Percentiles rank a stretch among this genome's conserved stretches.
Evolutionary conservation across 176 grass and related monocot genomes (phyloP).

Genomic region (Thinopyrum elongatum): DNA sequence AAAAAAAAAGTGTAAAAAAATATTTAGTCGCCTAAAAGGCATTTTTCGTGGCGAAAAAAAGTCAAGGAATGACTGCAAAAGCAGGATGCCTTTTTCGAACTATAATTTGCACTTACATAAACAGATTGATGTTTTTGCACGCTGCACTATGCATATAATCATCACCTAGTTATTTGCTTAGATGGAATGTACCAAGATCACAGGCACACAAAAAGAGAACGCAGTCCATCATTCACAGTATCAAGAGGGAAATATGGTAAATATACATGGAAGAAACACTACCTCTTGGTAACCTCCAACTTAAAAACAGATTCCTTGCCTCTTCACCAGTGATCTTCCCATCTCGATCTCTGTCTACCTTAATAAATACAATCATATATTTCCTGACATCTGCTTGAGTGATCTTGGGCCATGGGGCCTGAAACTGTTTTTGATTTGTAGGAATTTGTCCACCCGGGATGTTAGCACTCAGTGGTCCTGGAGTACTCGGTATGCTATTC

Average conservation of each 20-base stretch:
- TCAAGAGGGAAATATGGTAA: neutral
- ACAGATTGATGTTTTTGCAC: neutral
- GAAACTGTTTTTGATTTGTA: conserved; percentile 45
- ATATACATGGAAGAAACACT: conserved; percentile 1
- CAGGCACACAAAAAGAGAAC: conserved; percentile 12
- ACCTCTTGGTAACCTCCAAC: conserved; percentile 99
- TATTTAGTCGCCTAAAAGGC: conserved; percentile 11
- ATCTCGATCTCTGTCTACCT: conserved; percentile 98
- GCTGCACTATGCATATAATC: neutral
- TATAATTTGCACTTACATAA: neutral
- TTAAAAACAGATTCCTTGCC: conserved; percentile 96
- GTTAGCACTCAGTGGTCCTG: conserved; percentile 34
- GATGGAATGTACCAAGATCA: neutral
- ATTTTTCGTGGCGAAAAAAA: neutral
- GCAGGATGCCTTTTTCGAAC: neutral
- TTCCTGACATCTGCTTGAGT: conserved; percentile 86
- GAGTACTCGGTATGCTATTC: conserved; percentile 39
- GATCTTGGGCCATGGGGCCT: conserved; percentile 88
- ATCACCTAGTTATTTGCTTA: conserved; percentile 21
- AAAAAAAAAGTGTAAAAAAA: neutral
- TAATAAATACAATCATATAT: conserved; percentile 87
- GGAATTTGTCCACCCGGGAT: conserved; percentile 46
- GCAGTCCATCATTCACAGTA: neutral
- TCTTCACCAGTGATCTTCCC: conserved; percentile 94
- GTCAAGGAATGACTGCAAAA: neutral